Evolutionary conservation across 2,329 filamentous ascomycete genomes (phyloP).

Genomic region (Xylaria sp.): DNA sequence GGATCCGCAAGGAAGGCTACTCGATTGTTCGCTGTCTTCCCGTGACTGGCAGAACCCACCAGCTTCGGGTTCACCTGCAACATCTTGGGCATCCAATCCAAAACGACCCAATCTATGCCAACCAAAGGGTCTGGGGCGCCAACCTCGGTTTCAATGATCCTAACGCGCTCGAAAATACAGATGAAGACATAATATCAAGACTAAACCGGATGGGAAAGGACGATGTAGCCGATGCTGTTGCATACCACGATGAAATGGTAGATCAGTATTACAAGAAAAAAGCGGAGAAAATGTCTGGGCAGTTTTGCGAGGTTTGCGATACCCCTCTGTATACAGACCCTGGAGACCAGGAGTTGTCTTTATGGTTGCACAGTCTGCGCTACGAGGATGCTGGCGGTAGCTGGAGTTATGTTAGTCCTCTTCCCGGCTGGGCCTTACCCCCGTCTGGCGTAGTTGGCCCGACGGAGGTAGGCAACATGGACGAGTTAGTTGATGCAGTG

Average conservation of each 20-base stretch:
- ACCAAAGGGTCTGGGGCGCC: constrained; percentile 88
- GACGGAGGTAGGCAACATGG: constrained; percentile 70
- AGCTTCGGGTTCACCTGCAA: constrained; percentile 93
- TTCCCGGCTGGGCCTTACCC: constrained; percentile 89
- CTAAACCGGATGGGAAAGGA: constrained; percentile 93
- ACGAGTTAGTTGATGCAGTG: constrained; percentile 67
- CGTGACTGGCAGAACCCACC: constrained; percentile 92
- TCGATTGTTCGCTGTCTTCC: constrained; percentile 95
- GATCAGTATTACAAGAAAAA: constrained; percentile 89
- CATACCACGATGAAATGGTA: constrained; percentile 94
- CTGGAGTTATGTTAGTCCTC: constrained; percentile 87
- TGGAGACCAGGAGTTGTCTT: constrained; percentile 85
- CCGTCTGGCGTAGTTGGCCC: constrained; percentile 78
- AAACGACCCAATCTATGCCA: constrained; percentile 98
- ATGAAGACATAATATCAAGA: constrained; percentile 89
- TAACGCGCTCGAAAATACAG: constrained; percentile 75
- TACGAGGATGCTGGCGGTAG: constrained; percentile 85
- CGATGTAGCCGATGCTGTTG: constrained; percentile 88
- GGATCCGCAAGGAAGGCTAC: constrained; percentile 77
- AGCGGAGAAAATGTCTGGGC: constrained; percentile 91
- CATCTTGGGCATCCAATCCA: constrained; percentile 94
- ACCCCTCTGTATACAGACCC: constrained; percentile 95
- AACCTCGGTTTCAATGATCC: constrained; percentile 75
- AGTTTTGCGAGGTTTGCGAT: constrained; percentile 81
- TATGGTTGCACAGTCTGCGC: constrained; percentile 91